phyloP scores from a whole-genome alignment of 345 rosid genomes.

The Murraya koenigii region DNA sequence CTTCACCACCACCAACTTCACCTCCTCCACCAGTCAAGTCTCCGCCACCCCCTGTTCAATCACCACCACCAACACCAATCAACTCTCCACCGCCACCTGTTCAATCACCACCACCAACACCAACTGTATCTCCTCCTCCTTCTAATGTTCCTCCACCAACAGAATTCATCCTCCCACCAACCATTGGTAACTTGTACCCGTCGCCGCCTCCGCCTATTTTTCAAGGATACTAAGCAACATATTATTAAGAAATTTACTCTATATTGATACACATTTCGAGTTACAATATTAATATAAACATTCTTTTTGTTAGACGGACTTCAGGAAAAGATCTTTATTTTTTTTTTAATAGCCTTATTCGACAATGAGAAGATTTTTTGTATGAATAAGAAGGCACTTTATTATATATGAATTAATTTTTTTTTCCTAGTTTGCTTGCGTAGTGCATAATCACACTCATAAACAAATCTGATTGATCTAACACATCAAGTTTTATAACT shows the following conservation, averaged over 20 bases:
- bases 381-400: no score
- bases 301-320: not conserved
- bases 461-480: no score
- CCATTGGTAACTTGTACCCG: conserved; percentile 55
- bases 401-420: no score
- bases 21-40: conserved; percentile 19
- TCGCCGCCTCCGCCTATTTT: conserved; percentile 84
- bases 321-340: no score
- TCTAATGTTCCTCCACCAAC: conserved; percentile 23
- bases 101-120: not conserved
- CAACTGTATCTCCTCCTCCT: not conserved
- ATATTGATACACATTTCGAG: not conserved
- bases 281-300: not conserved
- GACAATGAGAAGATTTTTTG: no score
- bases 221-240: conserved; percentile 53
- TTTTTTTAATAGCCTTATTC: no score
- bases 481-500: no score
- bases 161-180: conserved; percentile 48
- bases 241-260: not conserved
- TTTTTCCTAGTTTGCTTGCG: no score
- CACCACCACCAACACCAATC: conserved; percentile 18
- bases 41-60: conserved; percentile 14
- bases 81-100: conserved; percentile 13
- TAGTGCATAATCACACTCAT: no score
- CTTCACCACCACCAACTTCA: not conserved